Base-by-base conservation (phyloP, 495 filamentous ascomycete species). In the Aspergillus sclerotioniger region DNA sequence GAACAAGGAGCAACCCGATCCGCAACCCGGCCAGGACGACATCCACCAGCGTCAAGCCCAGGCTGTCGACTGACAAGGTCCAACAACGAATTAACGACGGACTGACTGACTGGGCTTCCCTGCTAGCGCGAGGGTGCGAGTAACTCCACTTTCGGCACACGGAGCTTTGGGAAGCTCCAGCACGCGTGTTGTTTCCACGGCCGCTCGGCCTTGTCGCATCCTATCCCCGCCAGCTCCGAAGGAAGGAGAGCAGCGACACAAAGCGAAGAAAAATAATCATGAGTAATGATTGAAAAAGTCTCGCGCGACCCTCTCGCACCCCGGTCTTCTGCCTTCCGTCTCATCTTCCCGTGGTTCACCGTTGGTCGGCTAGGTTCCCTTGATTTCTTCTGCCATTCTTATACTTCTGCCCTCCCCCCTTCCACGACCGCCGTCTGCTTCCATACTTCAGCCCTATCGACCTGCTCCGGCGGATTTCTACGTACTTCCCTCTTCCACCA, bases 221-320 rank as follows among this genome's bases (percentile, higher is more conserved):
- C 63, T 73, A 75, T 70, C 64, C 68, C 72, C 72, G 68, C 63
- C 63, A 39, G 53, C 50, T 68, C 67, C 67, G 60, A 67, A 62
- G 62, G 54, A 62, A 65, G 63, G 57, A 58, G 62, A 69, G 67
- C 58, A 63, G 62, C 37, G 47, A 17, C 29, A 20, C 21, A 45
- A 41, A 37, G 45, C 35, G 51, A 51, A 47, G 13, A 60, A 44
- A 29, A 49, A 33, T n/a, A 55, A 54, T 54, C 33, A 63, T 48
- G 32, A 58, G 54, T 33, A 51, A 54, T 53, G 31, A 66, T 61
- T 59, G n/a, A 60, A 59, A 61, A 58, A 54, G 55, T 57, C 55
- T 50, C 51, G 41, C 44, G 43, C 41, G 17, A 55, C 57, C 55
- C 62, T 53, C 17, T 39, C 31, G 44, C 32, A 31, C 13, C 33